These are phyloP conservation scores for Leccinum aurantiacum DNA, from an alignment of 768 basidiomycete species.

Conservation along the genomic window DNA sequence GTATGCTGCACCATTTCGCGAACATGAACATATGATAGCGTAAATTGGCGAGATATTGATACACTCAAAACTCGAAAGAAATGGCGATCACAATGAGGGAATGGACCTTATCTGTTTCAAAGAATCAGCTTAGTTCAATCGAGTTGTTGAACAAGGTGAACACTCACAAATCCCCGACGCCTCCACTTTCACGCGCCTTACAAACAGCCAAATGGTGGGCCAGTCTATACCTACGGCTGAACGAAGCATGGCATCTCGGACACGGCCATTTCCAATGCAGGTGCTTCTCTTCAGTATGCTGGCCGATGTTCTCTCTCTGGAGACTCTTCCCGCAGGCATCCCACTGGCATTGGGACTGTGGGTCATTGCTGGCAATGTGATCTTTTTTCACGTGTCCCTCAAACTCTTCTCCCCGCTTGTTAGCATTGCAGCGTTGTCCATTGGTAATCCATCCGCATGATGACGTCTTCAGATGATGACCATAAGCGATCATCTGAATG, in stretches of 20 bases:
- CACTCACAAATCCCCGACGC: slow-evolving; percentile 6
- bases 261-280: slow-evolving; percentile 24
- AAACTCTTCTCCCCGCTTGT: slow-evolving; percentile 4
- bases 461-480: background rate
- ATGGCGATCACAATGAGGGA: background rate
- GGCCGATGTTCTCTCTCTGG: slow-evolving; percentile 9
- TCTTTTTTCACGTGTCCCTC: too few relatives aligned
- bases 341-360: slow-evolving; percentile 16
- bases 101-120: background rate
- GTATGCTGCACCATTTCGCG: background rate
- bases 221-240: too few relatives aligned
- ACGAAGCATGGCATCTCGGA: slow-evolving; percentile 4
- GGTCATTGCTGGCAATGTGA: too few relatives aligned
- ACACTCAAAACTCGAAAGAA: too few relatives aligned
- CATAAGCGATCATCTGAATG: slow-evolving; percentile 8
- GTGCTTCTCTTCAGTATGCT: slow-evolving; percentile 26
- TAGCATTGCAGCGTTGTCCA: slow-evolving; percentile 8
- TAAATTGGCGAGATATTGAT: too few relatives aligned
- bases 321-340: slow-evolving; percentile 11
- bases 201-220: too few relatives aligned
- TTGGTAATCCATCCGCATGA: slow-evolving; percentile 13
- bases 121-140: background rate
- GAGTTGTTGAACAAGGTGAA: background rate
- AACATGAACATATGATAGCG: background rate
- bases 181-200: slow-evolving; percentile 2